These are phyloP conservation scores for Phylloporus sp. DNA, from an alignment of 1,284 basidiomycete genomes.

Conservation along the genomic window DNA sequence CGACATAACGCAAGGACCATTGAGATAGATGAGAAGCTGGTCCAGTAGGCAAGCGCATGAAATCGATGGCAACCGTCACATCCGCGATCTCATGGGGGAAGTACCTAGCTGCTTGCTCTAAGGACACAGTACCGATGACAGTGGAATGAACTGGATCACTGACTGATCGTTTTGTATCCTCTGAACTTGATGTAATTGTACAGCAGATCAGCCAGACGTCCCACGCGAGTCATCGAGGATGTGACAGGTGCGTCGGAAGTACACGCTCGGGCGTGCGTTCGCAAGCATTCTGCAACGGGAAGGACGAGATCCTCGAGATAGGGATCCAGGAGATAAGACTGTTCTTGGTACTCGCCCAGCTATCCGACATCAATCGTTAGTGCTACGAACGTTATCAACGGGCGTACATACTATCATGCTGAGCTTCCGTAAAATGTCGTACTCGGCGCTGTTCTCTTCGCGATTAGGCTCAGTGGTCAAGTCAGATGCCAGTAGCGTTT, in stretches of 20 bases:
- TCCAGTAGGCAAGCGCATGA: slow-evolving; percentile 58
- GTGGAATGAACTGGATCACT: slow-evolving; percentile 38
- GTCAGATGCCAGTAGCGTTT: slow-evolving; percentile 55
- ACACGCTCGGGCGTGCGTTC: slow-evolving; percentile 56
- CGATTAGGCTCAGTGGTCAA: slow-evolving; percentile 47
- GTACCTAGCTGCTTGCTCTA: slow-evolving; percentile 67
- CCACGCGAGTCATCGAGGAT: slow-evolving; percentile 48
- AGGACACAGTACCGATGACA: slow-evolving; percentile 15
- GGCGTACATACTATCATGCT: slow-evolving; percentile 32
- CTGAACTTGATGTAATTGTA: slow-evolving; percentile 90
- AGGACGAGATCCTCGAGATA: slow-evolving; percentile 83
- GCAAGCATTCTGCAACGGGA: slow-evolving; percentile 76
- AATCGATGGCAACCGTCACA: slow-evolving; percentile 74
- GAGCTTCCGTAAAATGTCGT: slow-evolving; percentile 46
- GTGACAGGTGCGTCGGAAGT: slow-evolving; percentile 39
- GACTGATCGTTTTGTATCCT: slow-evolving; percentile 92
- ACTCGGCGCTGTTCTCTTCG: slow-evolving; percentile 54
- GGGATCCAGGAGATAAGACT: slow-evolving; percentile 95
- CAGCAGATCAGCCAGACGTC: slow-evolving; percentile 66
- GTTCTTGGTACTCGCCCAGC: slow-evolving; percentile 93
- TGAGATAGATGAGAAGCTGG: slow-evolving; percentile 47
- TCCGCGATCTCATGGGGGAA: slow-evolving; percentile 91
- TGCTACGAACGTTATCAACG: slow-evolving; percentile 7
- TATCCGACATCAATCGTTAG: slow-evolving; percentile 37
- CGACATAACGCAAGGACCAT: slow-evolving; percentile 87